Evolutionary conservation across 1,284 basidiomycete genomes (phyloP).

Genomic region (Mycena citricolor): DNA sequence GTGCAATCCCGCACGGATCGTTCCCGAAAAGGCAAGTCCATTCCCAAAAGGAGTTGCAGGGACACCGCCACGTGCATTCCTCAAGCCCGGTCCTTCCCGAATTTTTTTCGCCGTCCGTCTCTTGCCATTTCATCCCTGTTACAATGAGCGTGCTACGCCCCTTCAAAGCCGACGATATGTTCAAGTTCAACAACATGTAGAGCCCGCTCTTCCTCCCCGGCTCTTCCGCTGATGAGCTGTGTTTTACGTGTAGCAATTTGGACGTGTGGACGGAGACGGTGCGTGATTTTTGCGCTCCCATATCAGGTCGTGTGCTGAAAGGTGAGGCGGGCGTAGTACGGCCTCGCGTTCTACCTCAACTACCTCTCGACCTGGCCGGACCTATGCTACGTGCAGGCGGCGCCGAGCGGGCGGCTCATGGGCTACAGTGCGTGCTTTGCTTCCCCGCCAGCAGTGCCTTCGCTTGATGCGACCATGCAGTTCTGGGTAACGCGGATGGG

Average conservation of each 20-base stretch:
- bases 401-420: constrained; percentile 80
- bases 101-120: too few species aligned
- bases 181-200: constrained; percentile 89
- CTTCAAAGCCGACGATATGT: constrained; percentile 83
- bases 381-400: constrained; percentile 78
- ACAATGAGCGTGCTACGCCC: constrained; percentile 81
- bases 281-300: constrained; percentile 26
- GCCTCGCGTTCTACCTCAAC: constrained; percentile 81
- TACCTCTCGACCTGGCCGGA: constrained; percentile 91
- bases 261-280: constrained; percentile 95
- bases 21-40: too few species aligned
- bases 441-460: constrained; percentile 4
- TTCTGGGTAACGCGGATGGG: constrained; percentile 87
- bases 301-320: constrained; percentile 3
- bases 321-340: constrained; percentile 55
- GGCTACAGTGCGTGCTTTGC: constrained; percentile 66
- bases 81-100: too few species aligned
- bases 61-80: too few species aligned
- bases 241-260: constrained; percentile 65
- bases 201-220: constrained; percentile 22
- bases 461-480: constrained; percentile 38
- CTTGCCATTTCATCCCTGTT: too few species aligned
- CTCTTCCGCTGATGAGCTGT: constrained; percentile 5
- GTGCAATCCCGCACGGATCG: too few species aligned
- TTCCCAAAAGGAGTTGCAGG: too few species aligned